Percentiles rank a stretch among this genome's conserved stretches.
phyloP scores from a whole-genome alignment of 768 basidiomycete species.

The Megacollybia marginata region DNA sequence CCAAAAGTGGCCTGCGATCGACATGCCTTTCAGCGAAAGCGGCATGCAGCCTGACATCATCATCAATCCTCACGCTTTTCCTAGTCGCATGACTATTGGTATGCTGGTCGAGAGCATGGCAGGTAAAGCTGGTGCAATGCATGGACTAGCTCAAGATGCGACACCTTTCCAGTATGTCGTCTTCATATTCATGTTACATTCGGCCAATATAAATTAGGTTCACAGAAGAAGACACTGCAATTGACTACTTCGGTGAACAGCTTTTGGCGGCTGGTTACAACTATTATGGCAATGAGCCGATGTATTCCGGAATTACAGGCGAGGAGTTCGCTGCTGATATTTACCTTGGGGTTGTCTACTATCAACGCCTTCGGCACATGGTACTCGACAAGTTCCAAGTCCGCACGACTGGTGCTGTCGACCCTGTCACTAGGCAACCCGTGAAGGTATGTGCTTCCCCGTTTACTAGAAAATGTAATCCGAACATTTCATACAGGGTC shows the following conservation, averaged over 20 bases:
- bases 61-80: constrained; percentile 99
- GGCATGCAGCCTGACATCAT: constrained; percentile 99
- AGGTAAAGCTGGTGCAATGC: constrained; percentile 98
- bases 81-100: constrained; percentile 98
- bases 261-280: constrained; percentile 92
- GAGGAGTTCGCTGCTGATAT: constrained; percentile 99
- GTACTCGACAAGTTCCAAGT: constrained; percentile 99
- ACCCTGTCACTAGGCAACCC: constrained; percentile 91
- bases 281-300: constrained; percentile 98
- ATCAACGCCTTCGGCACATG: constrained; percentile 98
- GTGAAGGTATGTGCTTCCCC: constrained; percentile 64
- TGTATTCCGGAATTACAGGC: constrained; percentile 99
- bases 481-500: constrained; percentile 49
- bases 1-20: constrained; percentile 95
- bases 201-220: constrained; percentile 47
- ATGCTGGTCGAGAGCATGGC: constrained; percentile 99
- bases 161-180: constrained; percentile 88
- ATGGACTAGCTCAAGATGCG: constrained; percentile 96
- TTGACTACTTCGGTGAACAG: constrained; percentile 96
- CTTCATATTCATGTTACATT: constrained; percentile 1
- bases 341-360: constrained; percentile 97
- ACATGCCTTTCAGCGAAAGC: constrained; percentile 99
- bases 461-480: not conserved
- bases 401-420: constrained; percentile 94
- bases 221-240: constrained; percentile 93